A percentile compares a stretch with the other conserved stretches of the same genome.
These are phyloP conservation scores for Ceratocystis lukuohia DNA, from an alignment of 2,329 filamentous ascomycete genomes.

Conservation along the genomic window DNA sequence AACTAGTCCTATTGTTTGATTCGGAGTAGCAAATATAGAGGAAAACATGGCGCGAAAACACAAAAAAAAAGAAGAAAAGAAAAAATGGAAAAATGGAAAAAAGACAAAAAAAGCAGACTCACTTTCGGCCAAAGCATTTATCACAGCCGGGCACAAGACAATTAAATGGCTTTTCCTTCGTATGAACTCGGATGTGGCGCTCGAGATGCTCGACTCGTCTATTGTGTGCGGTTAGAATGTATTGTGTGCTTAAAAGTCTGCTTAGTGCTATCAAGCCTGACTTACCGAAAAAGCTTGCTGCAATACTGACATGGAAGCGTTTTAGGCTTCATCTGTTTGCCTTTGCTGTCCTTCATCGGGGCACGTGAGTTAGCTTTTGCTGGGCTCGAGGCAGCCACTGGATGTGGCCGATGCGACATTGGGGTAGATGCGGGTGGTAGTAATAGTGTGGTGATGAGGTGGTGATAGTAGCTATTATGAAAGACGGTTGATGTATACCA, in stretches of 20 bases:
- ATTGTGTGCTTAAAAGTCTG: not conserved
- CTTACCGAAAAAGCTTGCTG: constrained; percentile 49
- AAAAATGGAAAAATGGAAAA: not conserved
- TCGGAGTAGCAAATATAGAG: constrained; percentile 18
- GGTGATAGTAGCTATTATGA: not conserved
- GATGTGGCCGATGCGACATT: constrained; percentile 2
- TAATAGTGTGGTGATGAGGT: not conserved
- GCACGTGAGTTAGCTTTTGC: constrained; percentile 2
- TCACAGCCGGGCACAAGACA: constrained; percentile 47
- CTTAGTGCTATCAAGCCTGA: constrained; percentile 16
- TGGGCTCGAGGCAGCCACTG: not conserved
- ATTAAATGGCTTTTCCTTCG: constrained; percentile 51
- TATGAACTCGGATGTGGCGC: constrained; percentile 50
- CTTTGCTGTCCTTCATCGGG: constrained; percentile 29
- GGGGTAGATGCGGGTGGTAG: not conserved
- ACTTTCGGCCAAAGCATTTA: constrained; percentile 50
- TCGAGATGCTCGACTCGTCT: constrained; percentile 53
- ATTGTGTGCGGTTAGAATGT: constrained; percentile 24
- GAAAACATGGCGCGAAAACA: not conserved
- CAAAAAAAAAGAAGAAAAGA: not conserved
- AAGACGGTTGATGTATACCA: constrained; percentile 8
- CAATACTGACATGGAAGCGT: constrained; percentile 50
- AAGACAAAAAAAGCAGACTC: constrained; percentile 24
- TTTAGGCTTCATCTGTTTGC: constrained; percentile 46
- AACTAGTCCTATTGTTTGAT: not conserved